Percentiles rank a stretch among this genome's conserved stretches.
Conservation (phyloP, 1,284 basidiomycete species). For the Polyporus tsugae region DNA sequence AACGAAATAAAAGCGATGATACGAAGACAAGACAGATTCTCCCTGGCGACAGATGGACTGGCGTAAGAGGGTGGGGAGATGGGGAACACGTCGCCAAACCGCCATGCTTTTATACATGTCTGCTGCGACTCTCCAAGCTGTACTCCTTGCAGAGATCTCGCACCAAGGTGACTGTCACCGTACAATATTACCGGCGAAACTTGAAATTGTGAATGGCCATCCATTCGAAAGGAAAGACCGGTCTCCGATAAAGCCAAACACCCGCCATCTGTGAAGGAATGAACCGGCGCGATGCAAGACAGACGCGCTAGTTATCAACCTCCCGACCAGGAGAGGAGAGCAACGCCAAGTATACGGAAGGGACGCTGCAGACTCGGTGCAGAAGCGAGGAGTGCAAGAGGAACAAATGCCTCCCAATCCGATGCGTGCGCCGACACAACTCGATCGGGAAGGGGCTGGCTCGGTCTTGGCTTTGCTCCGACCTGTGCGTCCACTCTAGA, state of each 20-base stretch:
- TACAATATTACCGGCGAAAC: not conserved
- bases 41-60: not conserved
- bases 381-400: not conserved
- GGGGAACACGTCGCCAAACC: not conserved
- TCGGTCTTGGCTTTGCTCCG: no score
- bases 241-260: not conserved
- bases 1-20: not conserved
- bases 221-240: not conserved
- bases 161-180: not conserved
- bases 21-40: not conserved
- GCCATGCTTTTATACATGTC: not conserved
- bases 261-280: not conserved
- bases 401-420: not conserved
- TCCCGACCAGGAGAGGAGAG: not conserved
- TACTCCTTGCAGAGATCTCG: not conserved
- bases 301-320: not conserved
- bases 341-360: not conserved
- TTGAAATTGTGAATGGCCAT: not conserved
- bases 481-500: no score
- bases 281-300: not conserved
- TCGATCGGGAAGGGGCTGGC: not conserved
- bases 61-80: not conserved
- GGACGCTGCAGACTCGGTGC: not conserved
- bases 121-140: not conserved
- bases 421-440: not conserved